Evolutionary conservation across 306 rosid genomes (phyloP), one percentile per base, ranked within the genome.

Genomic region (Cicer cuneatum): DNA sequence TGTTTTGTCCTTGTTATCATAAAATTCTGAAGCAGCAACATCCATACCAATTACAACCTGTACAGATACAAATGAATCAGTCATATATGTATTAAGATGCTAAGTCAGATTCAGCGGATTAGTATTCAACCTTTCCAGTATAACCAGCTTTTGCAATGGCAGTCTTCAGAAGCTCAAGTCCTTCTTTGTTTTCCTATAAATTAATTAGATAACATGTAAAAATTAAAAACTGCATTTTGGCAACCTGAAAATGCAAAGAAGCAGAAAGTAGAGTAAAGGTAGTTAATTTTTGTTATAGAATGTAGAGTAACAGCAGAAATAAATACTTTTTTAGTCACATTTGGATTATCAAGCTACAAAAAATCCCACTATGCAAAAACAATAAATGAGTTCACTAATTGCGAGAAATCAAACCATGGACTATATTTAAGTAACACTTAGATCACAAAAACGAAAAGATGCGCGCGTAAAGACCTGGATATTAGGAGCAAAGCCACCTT

Each of bases 401-500:
- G 10, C 15, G 18, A 52, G 45, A 48, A 56, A n/a, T n/a, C n/a
- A n/a, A n/a, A n/a, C n/a, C n/a, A n/a, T n/a, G n/a, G 2, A 58
- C 35, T 58, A 51, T n/a, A 65, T 48, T 16, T 35, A 46, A 49
- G 69, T 37, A 65, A 71, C 42, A 21, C n/a, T 18, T 18, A 21
- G 84, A 41, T 75, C 51, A 45, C 38, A 48, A 71, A 71, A 70
- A 71, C 53, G 24, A 53, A 62, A 14, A 21, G 33, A 12, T 16
- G 74, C 2, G n/a, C n/a, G 42, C 24, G 12, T 8, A 73, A 74
- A 52, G 14, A 93, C 99, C 97, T 94, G 99, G 66, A 95, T 95
- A 59, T 95, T 95, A 77, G 99, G 99, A 48, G 99, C 99, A 83
- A 95, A 95, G 69, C 99, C 99, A 81, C 99, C 99, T 89, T 95